Evolutionary conservation across 2,329 filamentous ascomycete genomes (phyloP).

Genomic region (Alternaria sp.): DNA sequence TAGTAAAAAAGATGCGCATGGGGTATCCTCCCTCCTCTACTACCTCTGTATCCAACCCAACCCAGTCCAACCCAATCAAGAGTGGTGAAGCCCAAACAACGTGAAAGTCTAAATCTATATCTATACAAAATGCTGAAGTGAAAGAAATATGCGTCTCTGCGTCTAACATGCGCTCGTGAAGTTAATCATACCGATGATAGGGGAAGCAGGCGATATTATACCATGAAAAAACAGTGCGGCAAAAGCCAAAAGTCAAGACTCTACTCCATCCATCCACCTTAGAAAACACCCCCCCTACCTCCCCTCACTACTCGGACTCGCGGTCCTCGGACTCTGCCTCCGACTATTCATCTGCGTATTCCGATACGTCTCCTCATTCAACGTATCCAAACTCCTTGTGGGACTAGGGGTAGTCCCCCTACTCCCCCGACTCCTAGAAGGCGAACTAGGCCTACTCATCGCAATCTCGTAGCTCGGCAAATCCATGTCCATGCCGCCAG

Average conservation of each 20-base stretch:
- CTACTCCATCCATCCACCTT: not conserved
- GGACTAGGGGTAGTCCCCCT: slow-evolving; percentile 43
- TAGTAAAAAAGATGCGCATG: not conserved
- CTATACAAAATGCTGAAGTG: not conserved
- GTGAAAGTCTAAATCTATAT: not conserved
- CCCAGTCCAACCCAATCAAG: not conserved
- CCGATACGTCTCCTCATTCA: slow-evolving; percentile 46
- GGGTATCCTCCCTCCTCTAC: not conserved
- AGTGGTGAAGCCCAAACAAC: not conserved
- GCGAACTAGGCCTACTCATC: slow-evolving; percentile 52
- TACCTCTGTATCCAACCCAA: not conserved
- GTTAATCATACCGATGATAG: too few relatives aligned
- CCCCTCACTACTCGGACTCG: slow-evolving; percentile 31
- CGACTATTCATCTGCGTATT: slow-evolving; percentile 45
- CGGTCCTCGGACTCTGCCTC: slow-evolving; percentile 30
- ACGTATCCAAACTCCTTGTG: slow-evolving; percentile 40
- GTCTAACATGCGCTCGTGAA: not conserved
- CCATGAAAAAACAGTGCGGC: too few relatives aligned
- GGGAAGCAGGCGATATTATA: too few relatives aligned
- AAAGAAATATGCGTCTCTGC: not conserved
- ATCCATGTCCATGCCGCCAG: slow-evolving; percentile 45
- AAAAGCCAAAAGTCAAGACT: too few relatives aligned
- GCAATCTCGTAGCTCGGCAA: slow-evolving; percentile 56
- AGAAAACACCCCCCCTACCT: slow-evolving; percentile 12
- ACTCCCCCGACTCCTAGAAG: slow-evolving; percentile 38